Conservation (phyloP, 495 filamentous ascomycete species). For the Penicillium simplicissimum region DNA sequence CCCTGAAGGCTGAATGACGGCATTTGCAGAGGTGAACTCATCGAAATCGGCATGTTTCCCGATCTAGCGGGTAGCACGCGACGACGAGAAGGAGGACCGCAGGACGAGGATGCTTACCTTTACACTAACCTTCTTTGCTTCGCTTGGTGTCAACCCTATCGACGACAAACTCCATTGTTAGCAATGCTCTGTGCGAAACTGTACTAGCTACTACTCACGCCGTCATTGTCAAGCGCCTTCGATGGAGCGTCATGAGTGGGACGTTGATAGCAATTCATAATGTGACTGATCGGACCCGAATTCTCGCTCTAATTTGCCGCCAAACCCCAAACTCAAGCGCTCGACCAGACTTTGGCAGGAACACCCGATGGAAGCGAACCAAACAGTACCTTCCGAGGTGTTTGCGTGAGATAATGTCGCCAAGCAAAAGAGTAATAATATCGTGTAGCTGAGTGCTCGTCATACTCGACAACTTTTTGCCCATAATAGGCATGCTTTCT, state of each 20-base stretch:
- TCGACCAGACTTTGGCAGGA: not conserved
- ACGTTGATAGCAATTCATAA: not conserved
- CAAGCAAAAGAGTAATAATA: too few species aligned
- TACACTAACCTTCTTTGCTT: not conserved
- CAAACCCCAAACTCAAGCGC: not conserved
- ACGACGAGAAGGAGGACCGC: too few species aligned
- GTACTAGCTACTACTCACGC: too few species aligned
- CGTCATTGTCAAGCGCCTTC: not conserved
- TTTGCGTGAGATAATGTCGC: too few species aligned
- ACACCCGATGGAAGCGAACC: too few species aligned
- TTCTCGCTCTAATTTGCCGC: constrained; percentile 3
- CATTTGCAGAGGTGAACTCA: not conserved
- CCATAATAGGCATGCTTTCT: too few species aligned
- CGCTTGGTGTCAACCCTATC: not conserved
- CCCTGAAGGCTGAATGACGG: not conserved
- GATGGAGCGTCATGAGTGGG: not conserved
- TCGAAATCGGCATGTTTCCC: not conserved
- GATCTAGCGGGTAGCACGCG: not conserved
- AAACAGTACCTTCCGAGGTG: too few species aligned
- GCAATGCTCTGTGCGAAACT: too few species aligned
- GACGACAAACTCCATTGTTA: not conserved
- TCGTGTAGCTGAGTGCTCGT: too few species aligned
- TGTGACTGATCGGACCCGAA: constrained; percentile 26
- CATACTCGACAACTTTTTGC: too few species aligned
- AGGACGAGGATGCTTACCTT: not conserved